phyloP scores from a whole-genome alignment of 352 stramenopile genomes.

The Globisporangium emineosum region DNA sequence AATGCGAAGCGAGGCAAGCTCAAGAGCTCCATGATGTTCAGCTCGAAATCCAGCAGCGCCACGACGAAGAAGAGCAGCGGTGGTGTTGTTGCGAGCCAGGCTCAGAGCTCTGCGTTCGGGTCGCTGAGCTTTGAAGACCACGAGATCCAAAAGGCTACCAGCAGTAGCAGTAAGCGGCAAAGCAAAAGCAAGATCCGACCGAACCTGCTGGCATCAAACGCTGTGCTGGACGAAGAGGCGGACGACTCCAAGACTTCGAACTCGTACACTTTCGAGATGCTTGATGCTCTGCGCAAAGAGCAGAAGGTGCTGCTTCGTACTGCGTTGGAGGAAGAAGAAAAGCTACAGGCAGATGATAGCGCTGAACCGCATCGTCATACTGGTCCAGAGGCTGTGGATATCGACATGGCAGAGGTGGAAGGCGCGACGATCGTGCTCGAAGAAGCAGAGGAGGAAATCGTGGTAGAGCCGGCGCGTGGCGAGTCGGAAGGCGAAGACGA shows the following conservation, averaged over 20 bases:
- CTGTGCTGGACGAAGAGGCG: conserved; percentile 19
- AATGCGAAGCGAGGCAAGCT: conserved; percentile 1
- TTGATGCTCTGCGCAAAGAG: conserved; percentile 54
- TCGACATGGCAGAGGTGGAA: conserved; percentile 29
- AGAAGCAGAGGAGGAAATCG: conserved; percentile 19
- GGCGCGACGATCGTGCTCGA: conserved; percentile 23
- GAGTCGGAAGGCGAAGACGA: conserved; percentile 28
- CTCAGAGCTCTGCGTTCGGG: not conserved
- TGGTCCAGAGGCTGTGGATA: not conserved
- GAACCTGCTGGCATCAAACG: conserved; percentile 40
- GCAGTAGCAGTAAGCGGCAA: conserved; percentile 16
- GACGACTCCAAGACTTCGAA: conserved; percentile 15
- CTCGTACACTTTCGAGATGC: conserved; percentile 55
- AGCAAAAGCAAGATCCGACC: conserved; percentile 54
- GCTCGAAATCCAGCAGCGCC: not conserved
- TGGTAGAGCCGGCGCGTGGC: not conserved
- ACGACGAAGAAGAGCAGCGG: conserved; percentile 35
- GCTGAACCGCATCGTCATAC: no score
- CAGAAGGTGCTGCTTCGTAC: conserved; percentile 54
- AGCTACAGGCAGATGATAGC: not conserved
- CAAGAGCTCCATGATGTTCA: conserved; percentile 3
- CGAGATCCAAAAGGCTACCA: not conserved
- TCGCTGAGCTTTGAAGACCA: conserved; percentile 60
- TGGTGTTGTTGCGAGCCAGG: not conserved
- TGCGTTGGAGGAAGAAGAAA: conserved; percentile 7